These are phyloP conservation scores for Chloropicon primus DNA, from an alignment of 139 green algal species.

Conservation along the genomic window DNA sequence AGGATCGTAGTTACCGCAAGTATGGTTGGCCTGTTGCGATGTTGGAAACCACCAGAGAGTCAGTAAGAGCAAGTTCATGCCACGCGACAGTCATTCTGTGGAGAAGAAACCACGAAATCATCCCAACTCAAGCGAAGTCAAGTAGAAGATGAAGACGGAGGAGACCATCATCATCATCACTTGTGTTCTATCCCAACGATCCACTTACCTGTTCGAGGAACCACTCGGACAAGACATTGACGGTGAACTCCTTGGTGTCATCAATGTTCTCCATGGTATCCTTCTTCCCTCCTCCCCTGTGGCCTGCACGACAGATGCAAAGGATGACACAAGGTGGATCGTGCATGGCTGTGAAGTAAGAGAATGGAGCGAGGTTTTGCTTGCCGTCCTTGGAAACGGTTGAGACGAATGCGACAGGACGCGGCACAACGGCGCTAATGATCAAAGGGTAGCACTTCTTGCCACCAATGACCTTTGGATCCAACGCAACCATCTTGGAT, in stretches of 20 bases:
- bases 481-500: not conserved
- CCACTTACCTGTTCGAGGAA: slow-evolving; percentile 89
- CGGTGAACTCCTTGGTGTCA: slow-evolving; percentile 74
- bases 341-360: slow-evolving; percentile 81
- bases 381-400: slow-evolving; percentile 28
- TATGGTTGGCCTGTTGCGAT: slow-evolving; percentile 91
- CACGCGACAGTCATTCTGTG: too few relatives aligned
- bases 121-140: too few relatives aligned
- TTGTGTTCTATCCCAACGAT: too few relatives aligned
- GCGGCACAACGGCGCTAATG: slow-evolving; percentile 62
- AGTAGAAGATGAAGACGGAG: too few relatives aligned
- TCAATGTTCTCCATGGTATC: slow-evolving; percentile 84
- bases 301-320: slow-evolving; percentile 24
- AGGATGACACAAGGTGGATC: slow-evolving; percentile 48
- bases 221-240: slow-evolving; percentile 93
- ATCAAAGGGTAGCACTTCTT: slow-evolving; percentile 48
- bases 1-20: slow-evolving; percentile 56
- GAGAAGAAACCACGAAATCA: too few relatives aligned
- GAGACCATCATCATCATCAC: too few relatives aligned
- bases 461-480: not conserved
- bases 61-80: too few relatives aligned
- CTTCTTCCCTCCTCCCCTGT: slow-evolving; percentile 41
- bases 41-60: too few relatives aligned
- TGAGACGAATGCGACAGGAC: slow-evolving; percentile 74
- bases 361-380: slow-evolving; percentile 70